Evolutionary conservation across 176 grass and related monocot genomes (phyloP), one percentile per base, ranked within the genome.

Genomic region (Phoenix dactylifera): DNA sequence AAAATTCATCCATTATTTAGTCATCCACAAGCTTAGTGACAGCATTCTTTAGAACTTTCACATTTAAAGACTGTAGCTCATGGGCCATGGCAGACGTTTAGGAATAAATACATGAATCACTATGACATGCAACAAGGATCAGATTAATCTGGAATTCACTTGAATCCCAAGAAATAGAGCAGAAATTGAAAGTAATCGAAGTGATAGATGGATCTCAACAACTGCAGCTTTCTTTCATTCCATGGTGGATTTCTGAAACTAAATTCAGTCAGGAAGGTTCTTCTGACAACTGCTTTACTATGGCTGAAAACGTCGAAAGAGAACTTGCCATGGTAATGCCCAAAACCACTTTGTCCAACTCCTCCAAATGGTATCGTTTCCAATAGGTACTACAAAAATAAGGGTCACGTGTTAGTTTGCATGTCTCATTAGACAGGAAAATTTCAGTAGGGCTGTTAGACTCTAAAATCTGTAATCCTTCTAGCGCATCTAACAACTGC

Each of bases 261-360:
- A 28, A 73, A 30, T 63, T 98, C 93, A 14, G 80, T 7, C 19
- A 92, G 78, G 76, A 83, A 86, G 52, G 81, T 86, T 53, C 88
- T 64, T 52, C 51, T 80, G 19, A 74, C 59, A 4, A 98, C 82
- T 16, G 93, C 50, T 76, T 98, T 98, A 79, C 39, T 83, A 62
- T 98, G 87, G 60, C 84, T 89, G 88, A 98, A 98, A 73, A 91
- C 68, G 35, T 92, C 81, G 66, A 92, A 92, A 7, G 93, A 92
- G 78, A 80, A 81, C 87, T 83, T 92, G 70, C 88, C 93, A 59
- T 98, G 93, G 59, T 98, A 98, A 59, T 83, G 78, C 30, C 93
- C 88, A 24, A 89, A 88, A 2, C 93, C 93, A 76, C 93, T 98
- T 55, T 72, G 58, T 0, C 93, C 93, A 19, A 89, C 77, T 67